Evolutionary conservation across 768 basidiomycete species (phyloP).

Genomic region (Boletus subparvulus): DNA sequence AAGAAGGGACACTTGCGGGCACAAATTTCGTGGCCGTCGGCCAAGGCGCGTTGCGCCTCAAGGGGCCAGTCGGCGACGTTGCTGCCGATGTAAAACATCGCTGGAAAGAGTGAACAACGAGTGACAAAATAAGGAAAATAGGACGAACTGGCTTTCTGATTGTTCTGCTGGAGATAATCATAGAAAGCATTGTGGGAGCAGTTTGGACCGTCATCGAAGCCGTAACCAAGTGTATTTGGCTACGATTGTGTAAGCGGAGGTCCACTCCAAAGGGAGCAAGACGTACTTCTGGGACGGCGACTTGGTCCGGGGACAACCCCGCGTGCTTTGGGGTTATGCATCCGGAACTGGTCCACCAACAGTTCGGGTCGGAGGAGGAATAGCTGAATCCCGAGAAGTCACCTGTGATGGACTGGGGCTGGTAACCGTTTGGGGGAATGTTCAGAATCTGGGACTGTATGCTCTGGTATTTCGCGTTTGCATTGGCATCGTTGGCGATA

Average conservation of each 20-base stretch:
- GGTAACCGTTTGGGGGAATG: conserved; percentile 39
- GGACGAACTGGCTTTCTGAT: conserved; percentile 53
- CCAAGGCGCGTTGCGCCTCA: conserved; percentile 51
- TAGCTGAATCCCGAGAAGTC: conserved; percentile 38
- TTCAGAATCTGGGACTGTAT: conserved; percentile 22
- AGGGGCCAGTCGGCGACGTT: conserved; percentile 57
- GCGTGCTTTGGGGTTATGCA: conserved; percentile 49
- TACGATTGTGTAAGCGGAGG: neutral
- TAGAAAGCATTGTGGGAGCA: conserved; percentile 66
- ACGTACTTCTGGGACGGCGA: conserved; percentile 47
- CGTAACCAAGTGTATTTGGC: conserved; percentile 58
- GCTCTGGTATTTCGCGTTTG: neutral
- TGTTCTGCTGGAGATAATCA: conserved; percentile 47
- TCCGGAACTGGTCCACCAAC: conserved; percentile 41
- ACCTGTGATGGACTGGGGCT: conserved; percentile 24
- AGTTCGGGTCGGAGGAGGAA: conserved; percentile 45
- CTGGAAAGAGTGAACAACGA: conserved; percentile 26
- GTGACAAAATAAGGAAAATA: no score
- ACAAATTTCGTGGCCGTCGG: conserved; percentile 62
- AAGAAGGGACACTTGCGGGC: conserved; percentile 45
- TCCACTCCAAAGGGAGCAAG: no score
- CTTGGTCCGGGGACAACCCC: conserved; percentile 45
- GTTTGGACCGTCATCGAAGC: conserved; percentile 66
- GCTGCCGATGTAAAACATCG: conserved; percentile 63
- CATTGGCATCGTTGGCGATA: neutral